phyloP scores from a whole-genome alignment of 306 rosid species.

The Malus sylvestris region DNA sequence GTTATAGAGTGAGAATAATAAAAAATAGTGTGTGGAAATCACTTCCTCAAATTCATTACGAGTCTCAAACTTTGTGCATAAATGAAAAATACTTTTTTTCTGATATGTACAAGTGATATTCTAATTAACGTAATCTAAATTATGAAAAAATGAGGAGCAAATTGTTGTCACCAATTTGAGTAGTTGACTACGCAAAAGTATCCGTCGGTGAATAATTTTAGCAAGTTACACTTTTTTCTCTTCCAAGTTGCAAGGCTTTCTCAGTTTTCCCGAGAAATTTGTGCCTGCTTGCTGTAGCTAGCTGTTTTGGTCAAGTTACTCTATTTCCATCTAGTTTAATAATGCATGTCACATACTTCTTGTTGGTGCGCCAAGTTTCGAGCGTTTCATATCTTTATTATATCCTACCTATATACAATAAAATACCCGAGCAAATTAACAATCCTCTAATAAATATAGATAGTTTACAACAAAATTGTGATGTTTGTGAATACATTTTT shows the following conservation, averaged over 20 bases:
- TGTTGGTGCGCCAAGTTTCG: background rate
- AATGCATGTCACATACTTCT: background rate
- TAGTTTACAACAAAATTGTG: too few species aligned
- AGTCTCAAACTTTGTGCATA: too few species aligned
- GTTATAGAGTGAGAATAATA: too few species aligned
- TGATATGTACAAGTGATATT: too few species aligned
- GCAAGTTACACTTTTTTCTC: background rate
- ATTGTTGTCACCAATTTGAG: too few species aligned
- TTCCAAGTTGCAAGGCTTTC: background rate
- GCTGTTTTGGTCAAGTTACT: background rate
- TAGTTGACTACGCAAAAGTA: background rate
- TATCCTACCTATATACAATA: background rate
- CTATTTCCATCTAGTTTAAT: background rate
- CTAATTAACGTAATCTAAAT: too few species aligned
- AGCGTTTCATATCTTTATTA: background rate
- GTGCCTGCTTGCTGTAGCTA: background rate
- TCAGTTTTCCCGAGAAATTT: background rate
- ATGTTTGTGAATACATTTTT: background rate
- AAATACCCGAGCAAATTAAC: background rate
- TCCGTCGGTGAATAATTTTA: background rate
- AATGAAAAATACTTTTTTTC: too few species aligned
- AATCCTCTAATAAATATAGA: background rate
- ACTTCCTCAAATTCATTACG: too few species aligned
- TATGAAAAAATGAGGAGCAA: background rate
- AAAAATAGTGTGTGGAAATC: too few species aligned